Evolutionary conservation across 768 basidiomycete species (phyloP).

Genomic region (Holtermannia corniformis): DNA sequence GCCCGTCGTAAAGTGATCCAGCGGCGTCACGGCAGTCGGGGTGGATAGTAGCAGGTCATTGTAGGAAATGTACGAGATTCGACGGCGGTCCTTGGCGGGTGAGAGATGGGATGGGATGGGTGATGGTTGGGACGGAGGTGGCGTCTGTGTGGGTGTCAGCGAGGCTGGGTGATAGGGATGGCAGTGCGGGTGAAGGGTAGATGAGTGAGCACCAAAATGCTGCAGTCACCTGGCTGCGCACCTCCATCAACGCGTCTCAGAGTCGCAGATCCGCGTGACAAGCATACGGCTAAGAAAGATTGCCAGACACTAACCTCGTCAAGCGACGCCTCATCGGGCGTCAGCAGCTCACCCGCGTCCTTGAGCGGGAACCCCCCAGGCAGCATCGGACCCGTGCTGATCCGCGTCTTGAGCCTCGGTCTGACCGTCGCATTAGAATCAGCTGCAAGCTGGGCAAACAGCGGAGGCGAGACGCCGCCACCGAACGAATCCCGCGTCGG

Average conservation of each 20-base stretch:
- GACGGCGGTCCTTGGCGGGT: constrained; percentile 21
- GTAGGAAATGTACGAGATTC: constrained; percentile 73
- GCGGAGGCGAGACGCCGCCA: not conserved
- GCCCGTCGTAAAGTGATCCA: constrained; percentile 59
- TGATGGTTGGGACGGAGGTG: constrained; percentile 10
- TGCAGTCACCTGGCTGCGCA: not conserved
- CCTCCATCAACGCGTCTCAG: not conserved
- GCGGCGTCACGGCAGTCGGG: constrained; percentile 60
- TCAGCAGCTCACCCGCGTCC: not conserved
- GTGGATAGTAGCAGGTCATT: constrained; percentile 71
- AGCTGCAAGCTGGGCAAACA: not conserved
- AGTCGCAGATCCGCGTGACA: not conserved
- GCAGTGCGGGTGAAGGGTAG: not conserved
- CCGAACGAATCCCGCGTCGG: not conserved
- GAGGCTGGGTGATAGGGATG: too few relatives aligned
- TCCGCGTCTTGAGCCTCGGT: constrained; percentile 1
- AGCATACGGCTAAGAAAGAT: not conserved
- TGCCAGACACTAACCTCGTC: constrained; percentile 9
- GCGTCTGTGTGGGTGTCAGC: not conserved
- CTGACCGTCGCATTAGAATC: not conserved
- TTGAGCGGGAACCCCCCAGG: constrained; percentile 29
- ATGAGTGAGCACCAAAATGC: not conserved
- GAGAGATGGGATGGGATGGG: constrained; percentile 25
- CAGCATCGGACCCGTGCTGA: constrained; percentile 29
- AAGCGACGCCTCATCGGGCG: constrained; percentile 3